These are phyloP conservation scores for Arabis alpina DNA, from an alignment of 345 rosid genomes.

Conservation along the genomic window DNA sequence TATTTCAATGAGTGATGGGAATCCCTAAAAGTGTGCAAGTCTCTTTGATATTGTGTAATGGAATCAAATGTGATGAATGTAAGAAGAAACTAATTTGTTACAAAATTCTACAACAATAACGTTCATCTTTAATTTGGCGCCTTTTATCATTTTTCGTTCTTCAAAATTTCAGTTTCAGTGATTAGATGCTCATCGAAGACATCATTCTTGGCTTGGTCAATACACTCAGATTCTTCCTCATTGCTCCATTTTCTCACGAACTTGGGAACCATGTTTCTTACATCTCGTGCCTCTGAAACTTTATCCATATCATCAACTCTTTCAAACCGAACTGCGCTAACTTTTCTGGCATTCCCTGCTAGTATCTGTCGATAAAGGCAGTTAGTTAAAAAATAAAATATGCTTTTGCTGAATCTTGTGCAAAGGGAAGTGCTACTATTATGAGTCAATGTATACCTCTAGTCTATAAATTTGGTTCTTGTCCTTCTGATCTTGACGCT, in stretches of 20 bases:
- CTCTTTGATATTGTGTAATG: conserved; percentile 2
- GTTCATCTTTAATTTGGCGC: background rate
- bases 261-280: conserved; percentile 65
- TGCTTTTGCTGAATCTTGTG: background rate
- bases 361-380: conserved; percentile 59
- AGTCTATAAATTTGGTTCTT: conserved; percentile 68
- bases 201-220: conserved; percentile 46
- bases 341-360: conserved; percentile 94
- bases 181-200: conserved; percentile 49
- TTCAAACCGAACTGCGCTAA: conserved; percentile 81
- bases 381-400: background rate
- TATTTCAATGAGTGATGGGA: background rate
- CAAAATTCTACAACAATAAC: background rate
- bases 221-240: conserved; percentile 49
- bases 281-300: conserved; percentile 56
- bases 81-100: background rate
- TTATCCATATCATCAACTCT: conserved; percentile 52
- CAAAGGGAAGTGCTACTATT: background rate
- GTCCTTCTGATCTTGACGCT: conserved; percentile 60
- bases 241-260: conserved; percentile 69
- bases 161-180: conserved; percentile 48
- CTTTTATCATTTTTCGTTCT: conserved; percentile 20
- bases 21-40: background rate
- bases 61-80: background rate
- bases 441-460: conserved; percentile 55